Base-by-base conservation (phyloP, 352 stramenopile genomes). In the Thraustotheca clavata region DNA sequence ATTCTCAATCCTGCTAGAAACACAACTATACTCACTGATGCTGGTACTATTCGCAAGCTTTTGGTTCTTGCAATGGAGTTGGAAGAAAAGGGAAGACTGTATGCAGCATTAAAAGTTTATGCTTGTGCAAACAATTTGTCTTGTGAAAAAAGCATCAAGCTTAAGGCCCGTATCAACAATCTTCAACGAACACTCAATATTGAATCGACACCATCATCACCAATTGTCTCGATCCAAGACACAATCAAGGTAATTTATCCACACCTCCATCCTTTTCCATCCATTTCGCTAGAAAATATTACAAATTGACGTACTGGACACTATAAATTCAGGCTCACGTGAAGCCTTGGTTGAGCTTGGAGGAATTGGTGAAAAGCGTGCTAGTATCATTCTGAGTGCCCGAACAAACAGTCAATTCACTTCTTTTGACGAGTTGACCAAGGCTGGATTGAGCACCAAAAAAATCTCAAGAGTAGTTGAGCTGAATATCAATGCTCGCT, bases 351-450 rank as follows among this genome's bases (percentile, higher is more conserved):
- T 62, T 12, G 54, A 50, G 24, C 24, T 62, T 11, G 24, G 34
- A 20, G 34, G 54, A 36, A 62, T 62, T 47, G 54, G 54, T 26
- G 54, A 62, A 29, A 62, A 62, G 36, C 38, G 41, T 26, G 54
- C 54, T 24, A 29, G 26, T 8, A 48, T 52, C 38, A 62, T 62
- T 26, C n/a, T 62, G 5, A 4, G 12, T 9, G 54, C 27, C 5
- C 54, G 54, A 4, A 26, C 20, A 9, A 11, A 49, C 0, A 31
- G 38, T 26, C 6, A 20, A 26, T 48, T 31, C 54, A 49, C 54
- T 18, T 49, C 14, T 40, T 22, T 62, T 12, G 24, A 26, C 5
- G 54, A 62, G 29, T 27, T 62, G 16, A n/a, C 18, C 27, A 46
- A 48, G 33, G 54, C n/a, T 12, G 54, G 54, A 22, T 52, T 62